These are phyloP conservation scores for Staphylotrichum tortipilum DNA, from an alignment of 495 filamentous ascomycete species.

Conservation along the genomic window DNA sequence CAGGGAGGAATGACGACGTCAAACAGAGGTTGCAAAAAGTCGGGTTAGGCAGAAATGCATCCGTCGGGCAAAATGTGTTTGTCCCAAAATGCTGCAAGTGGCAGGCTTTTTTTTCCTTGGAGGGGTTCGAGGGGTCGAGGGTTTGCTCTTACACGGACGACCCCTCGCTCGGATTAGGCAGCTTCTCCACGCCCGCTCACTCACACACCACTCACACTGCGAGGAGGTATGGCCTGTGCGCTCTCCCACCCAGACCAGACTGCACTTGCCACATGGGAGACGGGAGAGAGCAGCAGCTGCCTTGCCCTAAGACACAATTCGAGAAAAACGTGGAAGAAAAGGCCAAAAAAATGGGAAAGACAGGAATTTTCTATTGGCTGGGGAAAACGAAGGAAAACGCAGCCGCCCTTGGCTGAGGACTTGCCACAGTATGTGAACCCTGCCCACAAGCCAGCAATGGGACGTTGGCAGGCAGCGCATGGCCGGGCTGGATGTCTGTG, in stretches of 20 bases:
- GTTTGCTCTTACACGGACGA: conserved; percentile 8
- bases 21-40: conserved; percentile 33
- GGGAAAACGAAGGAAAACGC: not conserved
- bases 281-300: not conserved
- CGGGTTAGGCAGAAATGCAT: conserved; percentile 47
- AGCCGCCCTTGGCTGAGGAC: too few relatives aligned
- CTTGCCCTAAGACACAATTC: not conserved
- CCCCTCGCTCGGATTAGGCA: too few relatives aligned
- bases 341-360: too few relatives aligned
- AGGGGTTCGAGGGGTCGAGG: too few relatives aligned
- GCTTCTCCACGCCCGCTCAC: too few relatives aligned
- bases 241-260: not conserved
- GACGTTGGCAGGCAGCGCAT: too few relatives aligned
- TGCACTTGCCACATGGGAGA: not conserved
- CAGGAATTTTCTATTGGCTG: conserved; percentile 4
- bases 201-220: too few relatives aligned
- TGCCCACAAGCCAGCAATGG: too few relatives aligned
- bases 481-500: too few relatives aligned
- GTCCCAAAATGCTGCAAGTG: conserved; percentile 27
- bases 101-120: conserved; percentile 23
- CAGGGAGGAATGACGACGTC: conserved; percentile 16
- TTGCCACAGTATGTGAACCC: too few relatives aligned
- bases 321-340: too few relatives aligned
- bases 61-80: conserved; percentile 41
- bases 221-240: conserved; percentile 13